Conservation (phyloP, 2,329 filamentous ascomycete genomes). For the Sporothrix mexicana region DNA sequence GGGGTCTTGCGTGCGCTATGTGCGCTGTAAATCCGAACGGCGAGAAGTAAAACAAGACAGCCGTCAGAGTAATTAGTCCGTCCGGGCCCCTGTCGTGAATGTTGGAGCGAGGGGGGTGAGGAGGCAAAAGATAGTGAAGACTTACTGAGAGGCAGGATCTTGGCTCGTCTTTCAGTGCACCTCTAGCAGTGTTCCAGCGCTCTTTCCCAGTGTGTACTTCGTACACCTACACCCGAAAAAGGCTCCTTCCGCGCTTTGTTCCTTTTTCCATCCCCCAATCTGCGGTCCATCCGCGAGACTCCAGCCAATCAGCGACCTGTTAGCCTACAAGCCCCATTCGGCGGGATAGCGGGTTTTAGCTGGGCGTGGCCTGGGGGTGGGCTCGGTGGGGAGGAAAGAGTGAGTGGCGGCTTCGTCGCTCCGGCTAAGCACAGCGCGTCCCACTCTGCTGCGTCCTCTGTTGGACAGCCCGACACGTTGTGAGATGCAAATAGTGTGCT, state of each 20-base stretch:
- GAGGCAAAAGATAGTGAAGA: background rate
- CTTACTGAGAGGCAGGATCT: constrained; percentile 2
- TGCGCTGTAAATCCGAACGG: constrained; percentile 18
- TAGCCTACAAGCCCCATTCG: constrained; percentile 22
- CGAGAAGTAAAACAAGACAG: constrained; percentile 2
- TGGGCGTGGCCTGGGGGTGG: constrained; percentile 21
- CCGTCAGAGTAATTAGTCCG: background rate
- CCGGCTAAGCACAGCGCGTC: constrained; percentile 20
- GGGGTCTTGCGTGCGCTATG: background rate
- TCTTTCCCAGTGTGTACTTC: constrained; percentile 16
- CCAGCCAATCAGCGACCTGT: constrained; percentile 26
- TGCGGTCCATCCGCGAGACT: background rate
- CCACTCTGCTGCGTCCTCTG: background rate
- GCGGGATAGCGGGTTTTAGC: constrained; percentile 23
- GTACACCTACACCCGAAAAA: constrained; percentile 1
- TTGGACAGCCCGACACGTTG: background rate
- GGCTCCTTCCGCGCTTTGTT: constrained; percentile 25
- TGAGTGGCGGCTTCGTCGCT: constrained; percentile 26
- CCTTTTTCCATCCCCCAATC: constrained; percentile 21
- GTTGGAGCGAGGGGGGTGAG: background rate
- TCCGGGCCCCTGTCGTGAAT: background rate
- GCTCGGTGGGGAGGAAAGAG: constrained; percentile 23
- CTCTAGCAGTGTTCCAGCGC: constrained; percentile 7
- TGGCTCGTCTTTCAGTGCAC: constrained; percentile 15
- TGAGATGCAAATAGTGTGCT: constrained; percentile 1